Conservation (phyloP, 768 basidiomycete species). For the Chiua virens region DNA sequence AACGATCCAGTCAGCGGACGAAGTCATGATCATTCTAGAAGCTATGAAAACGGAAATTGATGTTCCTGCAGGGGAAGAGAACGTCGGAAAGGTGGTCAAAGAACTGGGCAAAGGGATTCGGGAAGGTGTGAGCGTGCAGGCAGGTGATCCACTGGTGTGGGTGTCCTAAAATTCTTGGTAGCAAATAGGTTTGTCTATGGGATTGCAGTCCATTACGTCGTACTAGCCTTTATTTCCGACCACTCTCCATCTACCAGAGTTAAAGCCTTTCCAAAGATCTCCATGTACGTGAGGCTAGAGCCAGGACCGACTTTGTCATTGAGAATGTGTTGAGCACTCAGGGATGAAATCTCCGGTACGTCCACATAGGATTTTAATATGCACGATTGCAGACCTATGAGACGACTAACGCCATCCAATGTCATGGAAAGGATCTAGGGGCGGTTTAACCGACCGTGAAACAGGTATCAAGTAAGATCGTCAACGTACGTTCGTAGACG, state of each 20-base stretch:
- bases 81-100: conserved; percentile 44
- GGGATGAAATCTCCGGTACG: neutral
- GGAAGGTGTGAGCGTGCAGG: conserved; percentile 45
- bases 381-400: neutral
- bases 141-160: conserved; percentile 47
- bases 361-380: neutral
- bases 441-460: neutral
- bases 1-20: conserved; percentile 38
- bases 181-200: neutral
- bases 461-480: neutral
- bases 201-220: no score
- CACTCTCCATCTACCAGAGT: conserved; percentile 5
- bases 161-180: conserved; percentile 8
- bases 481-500: neutral
- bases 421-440: neutral
- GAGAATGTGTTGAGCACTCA: neutral
- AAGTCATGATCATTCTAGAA: conserved; percentile 52
- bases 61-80: conserved; percentile 43
- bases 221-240: neutral
- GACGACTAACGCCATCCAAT: neutral
- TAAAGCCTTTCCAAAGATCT: neutral
- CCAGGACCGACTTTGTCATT: neutral
- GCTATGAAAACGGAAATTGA: conserved; percentile 69
- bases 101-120: conserved; percentile 40
- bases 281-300: conserved; percentile 1